Evolutionary conservation across 1,139 yeast genomes (phyloP), one percentile per base, ranked within the genome.

Genomic region (Protomyces inouyei): DNA sequence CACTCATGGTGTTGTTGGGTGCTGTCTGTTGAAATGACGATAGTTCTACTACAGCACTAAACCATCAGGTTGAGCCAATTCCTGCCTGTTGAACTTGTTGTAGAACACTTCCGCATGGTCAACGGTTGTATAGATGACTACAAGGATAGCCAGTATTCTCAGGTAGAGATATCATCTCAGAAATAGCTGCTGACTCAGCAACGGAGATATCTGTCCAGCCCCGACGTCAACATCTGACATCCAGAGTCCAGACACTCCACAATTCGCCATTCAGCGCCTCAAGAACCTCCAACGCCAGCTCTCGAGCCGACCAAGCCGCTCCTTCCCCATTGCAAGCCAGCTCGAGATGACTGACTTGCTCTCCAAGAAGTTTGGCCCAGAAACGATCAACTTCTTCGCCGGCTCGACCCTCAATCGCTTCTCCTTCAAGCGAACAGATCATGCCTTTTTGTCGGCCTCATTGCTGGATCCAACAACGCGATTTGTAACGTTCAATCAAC

Each of bases 401-500:
- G 80, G 80, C 23, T 85, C 83, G 67, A 84, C 83, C 5, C 77
- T 92, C 64, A 91, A 92, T 75, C 77, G 97, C 68, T 85, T 91
- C 9, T 85, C 95, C 12, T 92, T 90, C 72, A 78, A 91, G 56
- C 78, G 97, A 64, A 85, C 84, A 38, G 87, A 90, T 72, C 66
- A 76, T 28, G 82, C 78, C 38, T 91, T 89, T 71, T 80, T 91
- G 28, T 70, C 77, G 55, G 72, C 75, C 43, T 84, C 91, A 0
- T 72, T 85, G 52, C 73, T 71, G 14, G 85, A 83, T 69, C 77
- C 82, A 1, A 75, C 80, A 4, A 78, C 93, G 1, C 77, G 83
- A 65, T 84, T 88, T 68, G 72, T 89, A 6, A 83, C 87, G 57
- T 83, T 82, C 52, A 71, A 75, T 14, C 69, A 76, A 37, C 70